Base-by-base conservation (phyloP, 2,329 filamentous ascomycete genomes). In the Pyrenophora graminea region DNA sequence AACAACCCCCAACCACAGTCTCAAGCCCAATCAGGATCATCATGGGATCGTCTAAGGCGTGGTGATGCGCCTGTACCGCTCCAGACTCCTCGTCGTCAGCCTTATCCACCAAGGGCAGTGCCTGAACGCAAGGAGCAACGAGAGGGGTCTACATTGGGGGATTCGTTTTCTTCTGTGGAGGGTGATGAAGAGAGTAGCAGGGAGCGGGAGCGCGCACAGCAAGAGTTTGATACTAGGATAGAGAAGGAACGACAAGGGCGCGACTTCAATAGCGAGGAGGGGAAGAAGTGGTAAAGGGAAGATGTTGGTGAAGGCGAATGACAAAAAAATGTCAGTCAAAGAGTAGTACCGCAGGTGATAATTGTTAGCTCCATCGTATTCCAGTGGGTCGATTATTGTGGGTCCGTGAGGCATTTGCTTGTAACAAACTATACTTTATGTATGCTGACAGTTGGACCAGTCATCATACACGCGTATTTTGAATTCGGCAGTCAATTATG, bases 241-340 rank as follows among this genome's bases (percentile, higher is more conserved):
- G 80, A 82, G 56, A 71, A 71, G 49, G 80, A 82, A 56, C 65
- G 80, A 44, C 71, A 73, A 45, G 79, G 78, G 0, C 73, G 71
- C n/a, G 71, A 77, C 43, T 79, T 78, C 51, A 62, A 62, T 15
- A 52, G 53, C 12, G 58, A 54, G 9, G 64, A 71, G 8, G 54
- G 55, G 1, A 72, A 62, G 55, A 65, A 50, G 45, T 73, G 71
- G 71, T 74, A 49, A 52, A 32, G 2, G 5, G 1, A 17, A 6
- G 5, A 34, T 5, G 33, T 19, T 23, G 2, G 30, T 38, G 18
- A 12, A 12, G 12, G 36, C 36, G 4, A n/a, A 21, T 38, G 8
- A 9, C 19, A 19, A 18, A 19, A 9, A 9, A 18, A 18, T 4
- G 5, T 6, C 19, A 9, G 19, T 18, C 4, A 25, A 25, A 25